phyloP scores from a whole-genome alignment of 2,329 filamentous ascomycete genomes.

The Trematosphaeria pertusa region DNA sequence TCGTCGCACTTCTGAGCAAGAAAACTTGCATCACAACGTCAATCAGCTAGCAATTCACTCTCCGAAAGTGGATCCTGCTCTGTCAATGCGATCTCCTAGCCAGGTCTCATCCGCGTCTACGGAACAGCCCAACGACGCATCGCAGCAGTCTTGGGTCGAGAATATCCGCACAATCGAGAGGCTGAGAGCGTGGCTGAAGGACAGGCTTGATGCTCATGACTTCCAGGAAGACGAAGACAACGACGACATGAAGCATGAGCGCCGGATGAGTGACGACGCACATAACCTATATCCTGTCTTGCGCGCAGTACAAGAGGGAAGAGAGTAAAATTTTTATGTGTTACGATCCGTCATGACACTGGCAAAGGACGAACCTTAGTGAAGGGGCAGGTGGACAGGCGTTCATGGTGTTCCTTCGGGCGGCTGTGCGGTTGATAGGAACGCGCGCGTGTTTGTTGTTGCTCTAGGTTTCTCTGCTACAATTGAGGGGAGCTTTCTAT shows the following conservation, averaged over 20 bases:
- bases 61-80: slow-evolving; percentile 49
- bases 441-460: too few relatives aligned
- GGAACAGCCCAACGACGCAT: slow-evolving; percentile 40
- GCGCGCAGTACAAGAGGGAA: slow-evolving; percentile 48
- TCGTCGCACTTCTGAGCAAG: slow-evolving; percentile 43
- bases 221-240: slow-evolving; percentile 49
- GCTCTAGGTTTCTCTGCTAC: too few relatives aligned
- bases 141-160: slow-evolving; percentile 65
- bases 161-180: slow-evolving; percentile 70
- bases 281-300: slow-evolving; percentile 51
- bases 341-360: not conserved
- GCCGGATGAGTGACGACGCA: slow-evolving; percentile 45
- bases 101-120: slow-evolving; percentile 44
- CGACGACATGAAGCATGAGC: slow-evolving; percentile 38
- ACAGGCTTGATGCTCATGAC: slow-evolving; percentile 61
- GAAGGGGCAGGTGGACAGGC: too few relatives aligned
- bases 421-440: too few relatives aligned
- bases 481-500: too few relatives aligned
- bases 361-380: too few relatives aligned
- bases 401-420: not conserved
- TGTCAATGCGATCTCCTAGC: slow-evolving; percentile 47
- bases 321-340: slow-evolving; percentile 31
- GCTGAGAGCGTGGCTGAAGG: slow-evolving; percentile 63
- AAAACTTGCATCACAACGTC: slow-evolving; percentile 46
- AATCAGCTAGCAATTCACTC: slow-evolving; percentile 49